phyloP scores from a whole-genome alignment of 2,329 filamentous ascomycete species.

The Colletotrichum phormii region DNA sequence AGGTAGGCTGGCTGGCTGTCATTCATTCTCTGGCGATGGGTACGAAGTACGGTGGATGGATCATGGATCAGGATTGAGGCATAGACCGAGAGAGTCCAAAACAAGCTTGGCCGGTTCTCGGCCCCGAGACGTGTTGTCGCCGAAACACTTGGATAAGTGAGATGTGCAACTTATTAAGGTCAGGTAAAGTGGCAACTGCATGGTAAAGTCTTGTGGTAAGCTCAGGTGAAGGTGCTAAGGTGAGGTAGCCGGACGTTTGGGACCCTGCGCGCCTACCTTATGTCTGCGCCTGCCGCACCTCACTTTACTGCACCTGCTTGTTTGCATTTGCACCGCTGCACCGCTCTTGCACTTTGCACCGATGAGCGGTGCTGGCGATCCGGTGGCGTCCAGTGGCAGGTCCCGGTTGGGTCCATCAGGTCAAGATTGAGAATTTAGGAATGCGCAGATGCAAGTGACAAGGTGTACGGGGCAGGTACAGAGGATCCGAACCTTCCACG shows the following conservation, averaged over 20 bases:
- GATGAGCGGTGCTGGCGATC: background rate
- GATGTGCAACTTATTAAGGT: background rate
- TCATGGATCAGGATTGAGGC: too few relatives aligned
- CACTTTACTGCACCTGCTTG: background rate
- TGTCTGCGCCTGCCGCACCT: background rate
- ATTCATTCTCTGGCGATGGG: background rate
- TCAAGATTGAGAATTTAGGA: background rate
- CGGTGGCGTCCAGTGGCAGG: background rate
- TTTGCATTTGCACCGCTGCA: background rate
- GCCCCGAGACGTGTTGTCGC: background rate
- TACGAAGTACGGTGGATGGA: background rate
- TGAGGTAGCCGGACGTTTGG: slow-evolving; percentile 5
- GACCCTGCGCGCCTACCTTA: background rate
- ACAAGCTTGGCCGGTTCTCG: background rate
- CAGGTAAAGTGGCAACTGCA: background rate
- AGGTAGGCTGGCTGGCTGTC: background rate
- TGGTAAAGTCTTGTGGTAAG: too few relatives aligned
- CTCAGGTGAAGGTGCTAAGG: background rate
- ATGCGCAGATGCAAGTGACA: background rate
- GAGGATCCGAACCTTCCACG: too few relatives aligned
- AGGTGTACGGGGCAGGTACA: too few relatives aligned
- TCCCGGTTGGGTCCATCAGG: background rate
- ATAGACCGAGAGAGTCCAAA: background rate
- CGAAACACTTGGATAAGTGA: background rate
- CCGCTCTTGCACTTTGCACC: background rate